Evolutionary conservation across 306 rosid genomes (phyloP).

Genomic region (Glycine soja): DNA sequence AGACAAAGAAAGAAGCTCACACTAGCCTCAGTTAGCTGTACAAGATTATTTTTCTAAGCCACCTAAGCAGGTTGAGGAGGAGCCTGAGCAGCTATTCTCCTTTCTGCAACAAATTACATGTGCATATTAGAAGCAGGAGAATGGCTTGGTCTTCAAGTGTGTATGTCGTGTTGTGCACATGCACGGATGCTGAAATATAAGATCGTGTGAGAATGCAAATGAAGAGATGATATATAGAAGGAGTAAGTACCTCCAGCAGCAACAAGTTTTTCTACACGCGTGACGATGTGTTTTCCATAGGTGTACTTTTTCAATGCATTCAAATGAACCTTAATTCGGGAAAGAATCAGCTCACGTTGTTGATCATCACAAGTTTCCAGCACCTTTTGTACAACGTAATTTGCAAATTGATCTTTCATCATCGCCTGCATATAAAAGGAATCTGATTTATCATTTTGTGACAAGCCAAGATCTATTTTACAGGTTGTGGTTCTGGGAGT

Average conservation of each 20-base stretch:
- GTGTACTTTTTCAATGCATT: conserved; percentile 95
- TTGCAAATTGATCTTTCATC: conserved; percentile 98
- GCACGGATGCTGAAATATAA: no score
- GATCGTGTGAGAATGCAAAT: no score
- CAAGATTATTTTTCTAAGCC: conserved; percentile 57
- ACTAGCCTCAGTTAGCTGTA: conserved; percentile 96
- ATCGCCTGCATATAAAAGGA: conserved; percentile 52
- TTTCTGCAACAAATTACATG: conserved; percentile 61
- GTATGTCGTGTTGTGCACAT: no score
- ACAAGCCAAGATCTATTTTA: not conserved
- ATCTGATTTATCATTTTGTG: not conserved
- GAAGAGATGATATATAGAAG: no score
- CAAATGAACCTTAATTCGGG: conserved; percentile 92
- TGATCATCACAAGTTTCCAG: conserved; percentile 95
- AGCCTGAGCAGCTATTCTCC: conserved; percentile 96
- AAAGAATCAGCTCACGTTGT: conserved; percentile 89
- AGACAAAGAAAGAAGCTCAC: conserved; percentile 61
- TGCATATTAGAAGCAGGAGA: no score
- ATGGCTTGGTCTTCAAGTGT: no score
- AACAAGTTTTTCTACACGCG: conserved; percentile 98
- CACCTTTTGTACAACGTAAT: conserved; percentile 94
- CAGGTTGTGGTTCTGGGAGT: not conserved
- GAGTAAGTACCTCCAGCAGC: conserved; percentile 85
- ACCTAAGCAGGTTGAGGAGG: conserved; percentile 68
- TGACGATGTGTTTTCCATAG: conserved; percentile 90